Conservation (phyloP, 2,329 filamentous ascomycete species). For the Phialophora chinensis region DNA sequence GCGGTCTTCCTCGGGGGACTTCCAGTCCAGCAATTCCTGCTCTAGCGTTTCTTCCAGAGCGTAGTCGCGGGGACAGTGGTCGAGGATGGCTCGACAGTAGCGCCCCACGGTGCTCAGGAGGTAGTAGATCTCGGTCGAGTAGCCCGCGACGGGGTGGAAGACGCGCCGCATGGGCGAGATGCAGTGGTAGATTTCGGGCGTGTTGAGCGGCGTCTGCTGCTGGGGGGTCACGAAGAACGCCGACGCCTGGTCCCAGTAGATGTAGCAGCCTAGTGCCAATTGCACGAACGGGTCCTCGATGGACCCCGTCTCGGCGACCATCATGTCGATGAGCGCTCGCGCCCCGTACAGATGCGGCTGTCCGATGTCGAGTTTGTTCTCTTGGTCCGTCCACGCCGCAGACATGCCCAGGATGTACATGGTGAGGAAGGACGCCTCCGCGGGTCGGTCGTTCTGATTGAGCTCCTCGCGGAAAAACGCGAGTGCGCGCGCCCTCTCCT, state of each 20-base stretch:
- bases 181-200: conserved; percentile 6
- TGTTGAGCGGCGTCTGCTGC: conserved; percentile 9
- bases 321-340: too few species aligned
- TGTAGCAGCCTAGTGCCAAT: conserved; percentile 4
- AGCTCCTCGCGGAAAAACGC: too few species aligned
- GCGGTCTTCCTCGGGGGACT: conserved; percentile 12
- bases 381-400: too few species aligned
- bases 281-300: conserved; percentile 6
- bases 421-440: too few species aligned
- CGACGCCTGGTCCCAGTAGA: conserved; percentile 13
- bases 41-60: background rate
- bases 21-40: conserved; percentile 4
- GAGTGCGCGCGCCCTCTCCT: too few species aligned
- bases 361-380: too few species aligned
- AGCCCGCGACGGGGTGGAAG: conserved; percentile 5
- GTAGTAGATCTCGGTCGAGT: conserved; percentile 16
- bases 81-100: conserved; percentile 1
- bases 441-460: too few species aligned
- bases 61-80: too few species aligned
- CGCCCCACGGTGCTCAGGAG: conserved; percentile 7
- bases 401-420: too few species aligned
- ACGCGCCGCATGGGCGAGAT: conserved; percentile 9
- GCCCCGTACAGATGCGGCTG: too few species aligned
- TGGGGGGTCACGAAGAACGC: conserved; percentile 8
- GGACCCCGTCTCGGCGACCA: too few species aligned